Percentiles rank a stretch among this genome's conserved stretches.
These are phyloP conservation scores for Fusarium transvaalense DNA, from an alignment of 2,329 filamentous ascomycete species.

Conservation along the genomic window DNA sequence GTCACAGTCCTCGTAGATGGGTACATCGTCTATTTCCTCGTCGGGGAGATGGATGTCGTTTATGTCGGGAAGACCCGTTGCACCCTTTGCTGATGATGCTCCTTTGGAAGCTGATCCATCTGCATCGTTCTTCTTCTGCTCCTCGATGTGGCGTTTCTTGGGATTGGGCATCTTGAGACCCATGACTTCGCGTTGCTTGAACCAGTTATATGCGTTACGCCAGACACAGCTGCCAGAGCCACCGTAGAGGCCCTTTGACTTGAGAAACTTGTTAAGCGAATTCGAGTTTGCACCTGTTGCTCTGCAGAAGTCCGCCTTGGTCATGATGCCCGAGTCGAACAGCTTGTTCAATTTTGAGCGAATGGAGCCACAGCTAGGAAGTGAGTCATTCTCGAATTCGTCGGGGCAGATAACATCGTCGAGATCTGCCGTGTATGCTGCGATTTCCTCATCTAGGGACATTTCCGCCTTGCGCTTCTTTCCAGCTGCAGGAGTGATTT, in stretches of 20 bases:
- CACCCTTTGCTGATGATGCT: not conserved
- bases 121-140: not conserved
- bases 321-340: constrained; percentile 2
- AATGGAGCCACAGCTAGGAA: not conserved
- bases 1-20: constrained; percentile 14
- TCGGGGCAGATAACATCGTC: not conserved
- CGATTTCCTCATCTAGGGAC: constrained; percentile 8
- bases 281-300: constrained; percentile 11
- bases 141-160: not conserved
- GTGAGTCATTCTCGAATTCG: not conserved
- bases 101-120: not conserved
- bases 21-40: constrained; percentile 1
- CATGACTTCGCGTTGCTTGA: constrained; percentile 11
- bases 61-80: not conserved
- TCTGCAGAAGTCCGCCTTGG: constrained; percentile 2
- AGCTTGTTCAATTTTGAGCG: constrained; percentile 21
- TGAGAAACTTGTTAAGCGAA: constrained; percentile 10
- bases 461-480: constrained; percentile 20
- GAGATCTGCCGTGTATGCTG: constrained; percentile 2
- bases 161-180: constrained; percentile 11
- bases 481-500: not conserved
- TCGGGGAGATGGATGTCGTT: not conserved
- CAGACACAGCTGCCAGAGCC: constrained; percentile 9
- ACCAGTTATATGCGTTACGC: constrained; percentile 14
- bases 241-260: not conserved